Percentiles rank a stretch among this genome's conserved stretches.
These are phyloP conservation scores for Geopyxis carbonaria DNA, from an alignment of 495 filamentous ascomycete species.

Conservation along the genomic window DNA sequence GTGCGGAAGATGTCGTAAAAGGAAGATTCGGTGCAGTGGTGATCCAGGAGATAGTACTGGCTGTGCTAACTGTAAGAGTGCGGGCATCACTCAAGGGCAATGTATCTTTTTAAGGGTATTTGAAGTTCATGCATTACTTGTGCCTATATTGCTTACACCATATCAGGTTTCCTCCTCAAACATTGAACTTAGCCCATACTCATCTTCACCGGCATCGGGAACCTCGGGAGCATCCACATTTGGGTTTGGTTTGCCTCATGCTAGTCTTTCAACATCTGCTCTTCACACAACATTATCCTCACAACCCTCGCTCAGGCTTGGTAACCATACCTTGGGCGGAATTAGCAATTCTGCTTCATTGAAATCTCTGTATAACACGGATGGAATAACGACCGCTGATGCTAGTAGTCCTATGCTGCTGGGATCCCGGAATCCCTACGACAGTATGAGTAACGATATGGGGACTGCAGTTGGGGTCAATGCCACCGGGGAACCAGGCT, in stretches of 20 bases:
- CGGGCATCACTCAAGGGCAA: constrained; percentile 31
- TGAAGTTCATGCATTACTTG: background rate
- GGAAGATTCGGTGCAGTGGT: constrained; percentile 93
- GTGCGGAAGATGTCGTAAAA: constrained; percentile 80
- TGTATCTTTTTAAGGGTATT: constrained; percentile 25
- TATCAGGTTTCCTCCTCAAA: constrained; percentile 19
- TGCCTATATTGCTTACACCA: background rate
- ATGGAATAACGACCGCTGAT: background rate
- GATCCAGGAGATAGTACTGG: constrained; percentile 57
- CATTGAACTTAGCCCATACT: constrained; percentile 17
- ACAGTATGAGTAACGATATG: constrained; percentile 14
- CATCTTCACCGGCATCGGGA: constrained; percentile 11
- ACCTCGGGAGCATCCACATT: constrained; percentile 6
- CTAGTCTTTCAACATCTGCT: background rate
- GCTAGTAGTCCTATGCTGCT: constrained; percentile 6
- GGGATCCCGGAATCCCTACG: constrained; percentile 12
- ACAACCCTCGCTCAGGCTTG: constrained; percentile 10
- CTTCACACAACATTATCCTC: constrained; percentile 11
- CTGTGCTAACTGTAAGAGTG: constrained; percentile 66
- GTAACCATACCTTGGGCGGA: constrained; percentile 8
- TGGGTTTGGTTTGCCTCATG: constrained; percentile 11
- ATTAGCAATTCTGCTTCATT: background rate
- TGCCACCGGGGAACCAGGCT: too few relatives aligned
- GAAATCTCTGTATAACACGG: constrained; percentile 2
- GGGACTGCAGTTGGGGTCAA: constrained; percentile 14